A percentile compares a stretch with the other conserved stretches of the same genome.
Conservation (phyloP, 371 early-diverging fungal genomes). For the Mucor sp. region DNA sequence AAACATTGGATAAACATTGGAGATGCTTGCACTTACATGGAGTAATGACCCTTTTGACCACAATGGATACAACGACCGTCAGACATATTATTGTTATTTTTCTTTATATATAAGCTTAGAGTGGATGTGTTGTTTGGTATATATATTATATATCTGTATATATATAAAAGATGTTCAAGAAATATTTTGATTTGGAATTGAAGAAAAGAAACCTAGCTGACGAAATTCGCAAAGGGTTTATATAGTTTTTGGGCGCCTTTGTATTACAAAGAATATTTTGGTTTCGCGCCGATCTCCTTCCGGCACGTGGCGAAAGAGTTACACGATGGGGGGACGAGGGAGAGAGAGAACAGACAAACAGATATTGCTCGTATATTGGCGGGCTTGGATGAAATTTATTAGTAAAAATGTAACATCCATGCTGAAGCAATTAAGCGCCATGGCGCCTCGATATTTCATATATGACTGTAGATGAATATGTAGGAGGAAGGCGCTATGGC, state of each 20-base stretch:
- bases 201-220: background rate
- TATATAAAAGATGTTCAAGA: background rate
- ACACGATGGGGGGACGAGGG: background rate
- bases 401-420: background rate
- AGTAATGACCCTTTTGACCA: constrained; percentile 51
- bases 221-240: background rate
- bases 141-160: background rate
- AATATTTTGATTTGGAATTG: background rate
- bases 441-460: background rate
- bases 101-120: background rate
- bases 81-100: constrained; percentile 30
- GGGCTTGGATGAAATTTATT: background rate
- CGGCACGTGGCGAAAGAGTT: constrained; percentile 20
- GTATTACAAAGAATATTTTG: background rate
- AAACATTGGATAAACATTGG: background rate
- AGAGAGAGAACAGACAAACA: background rate
- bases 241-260: background rate
- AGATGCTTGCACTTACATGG: constrained; percentile 33
- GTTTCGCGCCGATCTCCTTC: constrained; percentile 19
- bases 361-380: background rate
- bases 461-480: background rate
- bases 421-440: background rate
- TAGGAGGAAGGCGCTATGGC: background rate
- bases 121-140: background rate
- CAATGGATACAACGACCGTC: constrained; percentile 56